These are phyloP conservation scores for Acacia melanoxylon DNA, from an alignment of 306 rosid species.

Conservation along the genomic window DNA sequence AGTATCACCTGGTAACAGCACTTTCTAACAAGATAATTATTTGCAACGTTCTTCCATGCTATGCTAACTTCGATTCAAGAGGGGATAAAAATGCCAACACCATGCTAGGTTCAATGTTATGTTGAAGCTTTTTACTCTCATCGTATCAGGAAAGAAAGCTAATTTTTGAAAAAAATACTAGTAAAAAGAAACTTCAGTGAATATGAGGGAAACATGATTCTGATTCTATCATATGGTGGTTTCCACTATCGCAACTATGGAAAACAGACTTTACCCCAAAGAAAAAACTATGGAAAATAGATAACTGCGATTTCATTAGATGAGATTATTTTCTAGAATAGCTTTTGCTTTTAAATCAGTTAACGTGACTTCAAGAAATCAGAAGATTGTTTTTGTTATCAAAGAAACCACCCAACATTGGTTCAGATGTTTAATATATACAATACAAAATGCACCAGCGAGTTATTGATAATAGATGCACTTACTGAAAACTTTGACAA, in stretches of 20 bases:
- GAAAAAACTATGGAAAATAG: background rate
- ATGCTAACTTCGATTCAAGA: background rate
- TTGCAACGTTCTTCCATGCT: background rate
- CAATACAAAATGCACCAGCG: background rate
- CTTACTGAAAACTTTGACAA: conserved; percentile 83
- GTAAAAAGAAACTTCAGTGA: background rate
- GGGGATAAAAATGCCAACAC: background rate
- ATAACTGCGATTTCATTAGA: background rate
- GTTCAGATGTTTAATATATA: background rate
- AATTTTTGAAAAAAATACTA: background rate
- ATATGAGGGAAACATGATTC: background rate
- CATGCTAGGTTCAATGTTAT: background rate
- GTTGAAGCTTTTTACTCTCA: background rate
- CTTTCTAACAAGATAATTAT: background rate
- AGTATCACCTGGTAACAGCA: background rate
- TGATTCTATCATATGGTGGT: background rate
- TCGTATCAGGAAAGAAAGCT: background rate
- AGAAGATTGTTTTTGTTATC: background rate
- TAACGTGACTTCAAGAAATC: conserved; percentile 1
- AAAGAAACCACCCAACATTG: conserved; percentile 9
- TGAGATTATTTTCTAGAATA: background rate
- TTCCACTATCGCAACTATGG: background rate
- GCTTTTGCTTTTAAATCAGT: conserved; percentile 3
- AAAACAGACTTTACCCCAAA: background rate
- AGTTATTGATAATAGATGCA: conserved; percentile 20